Conservation (phyloP, 306 rosid species). For the Ziziphus jujuba region DNA sequence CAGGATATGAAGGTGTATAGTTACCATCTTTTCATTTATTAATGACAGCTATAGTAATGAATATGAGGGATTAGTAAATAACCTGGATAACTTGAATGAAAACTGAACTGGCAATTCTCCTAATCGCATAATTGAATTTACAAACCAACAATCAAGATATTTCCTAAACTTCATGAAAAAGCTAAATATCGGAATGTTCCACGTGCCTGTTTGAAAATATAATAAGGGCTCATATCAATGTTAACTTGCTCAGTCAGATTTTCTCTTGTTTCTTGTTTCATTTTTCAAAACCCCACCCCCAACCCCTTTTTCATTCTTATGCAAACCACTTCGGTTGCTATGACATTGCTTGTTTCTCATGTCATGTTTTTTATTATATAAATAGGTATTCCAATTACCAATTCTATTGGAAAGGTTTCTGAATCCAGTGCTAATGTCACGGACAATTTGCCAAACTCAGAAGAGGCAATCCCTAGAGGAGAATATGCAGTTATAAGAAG, state of each 20-base stretch:
- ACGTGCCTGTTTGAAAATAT: background rate
- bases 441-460: constrained; percentile 68
- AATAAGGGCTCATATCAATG: background rate
- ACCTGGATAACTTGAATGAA: too few relatives aligned
- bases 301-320: constrained; percentile 4
- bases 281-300: too few relatives aligned
- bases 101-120: too few relatives aligned
- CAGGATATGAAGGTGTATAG: too few relatives aligned
- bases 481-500: constrained; percentile 90
- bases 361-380: constrained; percentile 24
- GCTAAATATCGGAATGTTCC: background rate
- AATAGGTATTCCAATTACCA: constrained; percentile 76
- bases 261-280: background rate
- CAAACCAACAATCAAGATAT: too few relatives aligned
- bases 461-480: constrained; percentile 88
- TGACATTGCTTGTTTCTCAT: background rate
- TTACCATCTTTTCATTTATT: too few relatives aligned
- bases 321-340: constrained; percentile 8
- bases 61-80: too few relatives aligned
- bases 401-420: constrained; percentile 70
- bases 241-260: too few relatives aligned
- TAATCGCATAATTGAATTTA: too few relatives aligned
- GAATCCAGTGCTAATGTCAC: constrained; percentile 49
- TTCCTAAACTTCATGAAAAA: too few relatives aligned
- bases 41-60: too few relatives aligned